Evolutionary conservation across 345 rosid species (phyloP).

Genomic region (Ceriops decandra): DNA sequence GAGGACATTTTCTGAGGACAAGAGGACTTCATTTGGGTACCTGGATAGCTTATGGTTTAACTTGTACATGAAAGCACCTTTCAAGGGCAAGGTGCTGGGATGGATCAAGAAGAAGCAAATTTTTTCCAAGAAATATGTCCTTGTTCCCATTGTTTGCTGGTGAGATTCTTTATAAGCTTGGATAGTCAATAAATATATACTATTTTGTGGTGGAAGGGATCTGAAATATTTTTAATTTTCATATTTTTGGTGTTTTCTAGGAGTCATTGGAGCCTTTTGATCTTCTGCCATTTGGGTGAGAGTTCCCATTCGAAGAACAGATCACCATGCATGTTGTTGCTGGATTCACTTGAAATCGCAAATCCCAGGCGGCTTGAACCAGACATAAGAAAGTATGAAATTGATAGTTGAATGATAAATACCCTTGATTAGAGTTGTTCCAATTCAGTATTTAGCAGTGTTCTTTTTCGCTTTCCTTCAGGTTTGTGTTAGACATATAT

Average conservation of each 20-base stretch:
- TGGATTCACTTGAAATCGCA: conserved; percentile 62
- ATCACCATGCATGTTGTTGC: conserved; percentile 57
- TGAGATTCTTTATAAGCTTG: conserved; percentile 13
- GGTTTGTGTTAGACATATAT: conserved; percentile 61
- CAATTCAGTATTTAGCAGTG: not conserved
- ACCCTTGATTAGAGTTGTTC: not conserved
- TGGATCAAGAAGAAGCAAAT: conserved; percentile 54
- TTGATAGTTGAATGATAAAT: not conserved
- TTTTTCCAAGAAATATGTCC: conserved; percentile 56
- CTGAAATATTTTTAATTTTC: not conserved
- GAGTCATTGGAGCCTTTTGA: conserved; percentile 75
- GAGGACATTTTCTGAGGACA: conserved; percentile 42
- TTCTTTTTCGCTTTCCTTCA: conserved; percentile 18
- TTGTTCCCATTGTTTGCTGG: conserved; percentile 73
- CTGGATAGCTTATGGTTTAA: conserved; percentile 56
- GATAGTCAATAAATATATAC: not conserved
- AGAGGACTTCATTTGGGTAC: conserved; percentile 40
- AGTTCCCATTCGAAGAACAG: conserved; percentile 34
- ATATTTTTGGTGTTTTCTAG: conserved; percentile 20
- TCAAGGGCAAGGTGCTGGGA: conserved; percentile 36
- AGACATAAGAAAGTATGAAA: conserved; percentile 52
- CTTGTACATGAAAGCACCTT: conserved; percentile 39
- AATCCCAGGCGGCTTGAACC: conserved; percentile 48
- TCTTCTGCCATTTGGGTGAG: conserved; percentile 66
- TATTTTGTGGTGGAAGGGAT: not conserved